Base-by-base conservation (phyloP, 2,329 filamentous ascomycete genomes). In the Sclerotinia spermophila region DNA sequence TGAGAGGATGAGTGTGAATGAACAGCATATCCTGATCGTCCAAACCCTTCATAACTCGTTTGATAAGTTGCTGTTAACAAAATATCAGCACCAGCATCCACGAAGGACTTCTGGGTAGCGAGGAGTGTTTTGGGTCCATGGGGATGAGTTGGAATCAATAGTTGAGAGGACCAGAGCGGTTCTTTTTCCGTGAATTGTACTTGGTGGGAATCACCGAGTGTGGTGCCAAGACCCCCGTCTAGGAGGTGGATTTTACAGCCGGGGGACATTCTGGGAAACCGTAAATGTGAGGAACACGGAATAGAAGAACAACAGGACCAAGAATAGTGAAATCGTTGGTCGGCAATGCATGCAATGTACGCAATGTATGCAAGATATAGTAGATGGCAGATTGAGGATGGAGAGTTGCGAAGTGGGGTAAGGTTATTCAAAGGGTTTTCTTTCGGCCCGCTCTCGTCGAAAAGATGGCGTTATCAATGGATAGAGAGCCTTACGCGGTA, bases 21-120 rank as follows among this genome's bases (percentile, higher is more conserved):
- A 7, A 72, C 61, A 56, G 42, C 59, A 56, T 58, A 70, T 2
- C 69, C 71, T 1, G 65, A 72, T 2, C 55, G 17, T 5, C 38
- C 78, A 74, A 91, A 90, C 0, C 86, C 89, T 17, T 85, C 81
- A 11, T 83, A 78, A 0, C 86, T 90, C 1, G 86, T 81, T 77
- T 92, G 89, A 78, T 92, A 92, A 0, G 90, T 92, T 11, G 89
- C 89, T 15, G 88, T 91, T 61, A 90, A 83, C 30, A 92, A 79
- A 40, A 92, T 82, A 76, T 92, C 87, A 69, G 86, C 85, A 48
- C 87, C 88, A 2, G 86, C 84, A 11, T 81, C 74, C 3, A 82
- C 83, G 55, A 79, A 79, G 0, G 66, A 66, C 45, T 66, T 53
- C 21, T 66, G 62, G 6, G 62, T 66, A 24, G 62, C 62, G 62